Conservation (phyloP, 805 yeast genomes). For the Torulaspora delbrueckii region DNA sequence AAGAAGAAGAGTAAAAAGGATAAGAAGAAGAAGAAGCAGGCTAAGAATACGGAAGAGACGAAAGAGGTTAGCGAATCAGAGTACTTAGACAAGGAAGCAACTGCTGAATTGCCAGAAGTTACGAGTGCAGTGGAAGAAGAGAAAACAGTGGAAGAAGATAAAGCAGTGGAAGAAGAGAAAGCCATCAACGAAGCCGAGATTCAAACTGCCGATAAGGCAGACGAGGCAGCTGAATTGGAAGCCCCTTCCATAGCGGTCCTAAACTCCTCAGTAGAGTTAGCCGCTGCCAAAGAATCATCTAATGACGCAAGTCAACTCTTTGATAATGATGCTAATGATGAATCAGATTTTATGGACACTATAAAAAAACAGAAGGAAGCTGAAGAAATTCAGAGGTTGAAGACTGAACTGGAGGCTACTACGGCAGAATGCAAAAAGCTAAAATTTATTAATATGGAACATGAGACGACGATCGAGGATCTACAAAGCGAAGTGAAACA, state of each 20-base stretch:
- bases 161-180: slow-evolving; percentile 37
- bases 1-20: slow-evolving; percentile 53
- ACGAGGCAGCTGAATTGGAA: slow-evolving; percentile 9
- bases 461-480: slow-evolving; percentile 34
- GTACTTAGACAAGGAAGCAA: neutral
- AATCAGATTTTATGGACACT: slow-evolving; percentile 29
- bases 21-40: slow-evolving; percentile 39
- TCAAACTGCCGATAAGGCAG: slow-evolving; percentile 27
- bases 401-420: slow-evolving; percentile 37
- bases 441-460: slow-evolving; percentile 34
- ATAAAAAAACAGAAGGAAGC: slow-evolving; percentile 35
- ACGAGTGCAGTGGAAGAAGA: slow-evolving; percentile 37
- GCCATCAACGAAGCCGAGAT: slow-evolving; percentile 9
- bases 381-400: slow-evolving; percentile 34
- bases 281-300: slow-evolving; percentile 3
- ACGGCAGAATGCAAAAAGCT: slow-evolving; percentile 35
- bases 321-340: slow-evolving; percentile 9
- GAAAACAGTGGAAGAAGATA: neutral
- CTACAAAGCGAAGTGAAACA: slow-evolving; percentile 36
- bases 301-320: slow-evolving; percentile 7
- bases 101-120: neutral
- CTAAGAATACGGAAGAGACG: slow-evolving; percentile 10
- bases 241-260: slow-evolving; percentile 10
- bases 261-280: slow-evolving; percentile 8
- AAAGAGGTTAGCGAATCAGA: neutral